These are phyloP conservation scores for Ogataea neopini DNA, from an alignment of 805 yeast genomes.

Conservation along the genomic window DNA sequence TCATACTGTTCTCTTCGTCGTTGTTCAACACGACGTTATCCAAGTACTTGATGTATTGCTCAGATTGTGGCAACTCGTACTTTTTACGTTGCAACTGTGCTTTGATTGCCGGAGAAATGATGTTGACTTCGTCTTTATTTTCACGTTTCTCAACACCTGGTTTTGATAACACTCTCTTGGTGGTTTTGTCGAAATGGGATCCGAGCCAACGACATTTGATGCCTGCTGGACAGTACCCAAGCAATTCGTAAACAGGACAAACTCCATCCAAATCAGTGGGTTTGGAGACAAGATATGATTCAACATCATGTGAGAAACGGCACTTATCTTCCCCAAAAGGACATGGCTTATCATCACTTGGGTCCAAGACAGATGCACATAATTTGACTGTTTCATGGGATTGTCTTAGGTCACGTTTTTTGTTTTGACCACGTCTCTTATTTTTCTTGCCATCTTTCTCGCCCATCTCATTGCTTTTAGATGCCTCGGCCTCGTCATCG, in stretches of 20 bases:
- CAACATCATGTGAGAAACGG: slow-evolving; percentile 74
- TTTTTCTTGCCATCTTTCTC: slow-evolving; percentile 36
- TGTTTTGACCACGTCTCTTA: slow-evolving; percentile 43
- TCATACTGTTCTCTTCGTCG: slow-evolving; percentile 37
- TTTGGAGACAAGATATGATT: slow-evolving; percentile 62
- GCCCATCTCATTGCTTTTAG: slow-evolving; percentile 39
- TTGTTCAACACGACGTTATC: slow-evolving; percentile 55
- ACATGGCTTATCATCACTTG: slow-evolving; percentile 49
- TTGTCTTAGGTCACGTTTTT: slow-evolving; percentile 68
- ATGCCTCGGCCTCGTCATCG: slow-evolving; percentile 51
- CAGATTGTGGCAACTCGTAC: slow-evolving; percentile 58
- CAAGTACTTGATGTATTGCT: slow-evolving; percentile 58
- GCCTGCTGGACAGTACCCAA: slow-evolving; percentile 93
- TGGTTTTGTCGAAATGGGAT: slow-evolving; percentile 59
- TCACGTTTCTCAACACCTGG: slow-evolving; percentile 35
- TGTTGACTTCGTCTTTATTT: slow-evolving; percentile 59
- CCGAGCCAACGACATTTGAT: slow-evolving; percentile 88
- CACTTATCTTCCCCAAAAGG: slow-evolving; percentile 71
- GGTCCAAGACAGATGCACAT: slow-evolving; percentile 65
- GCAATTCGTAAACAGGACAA: slow-evolving; percentile 81
- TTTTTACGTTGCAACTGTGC: slow-evolving; percentile 58
- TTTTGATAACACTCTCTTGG: slow-evolving; percentile 47
- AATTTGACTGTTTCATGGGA: slow-evolving; percentile 60
- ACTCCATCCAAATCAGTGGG: slow-evolving; percentile 69
- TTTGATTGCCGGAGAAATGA: slow-evolving; percentile 49